Evolutionary conservation across 106 monocot species (phyloP).

Genomic region (Allium sativum): DNA sequence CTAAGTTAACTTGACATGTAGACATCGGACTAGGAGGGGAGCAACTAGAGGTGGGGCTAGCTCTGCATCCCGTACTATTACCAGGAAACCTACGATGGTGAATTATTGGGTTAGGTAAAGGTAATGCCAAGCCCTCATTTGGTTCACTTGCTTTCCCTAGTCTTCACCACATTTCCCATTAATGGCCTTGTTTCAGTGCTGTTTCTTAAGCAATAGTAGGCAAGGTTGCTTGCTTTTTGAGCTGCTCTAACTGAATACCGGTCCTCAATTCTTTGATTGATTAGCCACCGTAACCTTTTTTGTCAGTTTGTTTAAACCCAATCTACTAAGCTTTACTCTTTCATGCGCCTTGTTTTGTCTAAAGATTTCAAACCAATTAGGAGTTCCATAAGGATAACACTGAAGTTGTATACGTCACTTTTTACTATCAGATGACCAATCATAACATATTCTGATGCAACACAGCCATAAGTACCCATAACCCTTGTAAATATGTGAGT

Average conservation of each 20-base stretch:
- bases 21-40: constrained; percentile 15
- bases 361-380: constrained; percentile 61
- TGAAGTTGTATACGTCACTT: constrained; percentile 89
- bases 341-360: constrained; percentile 55
- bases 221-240: constrained; percentile 61
- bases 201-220: constrained; percentile 57
- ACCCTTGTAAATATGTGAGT: not conserved
- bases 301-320: constrained; percentile 71
- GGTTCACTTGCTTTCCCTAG: not conserved
- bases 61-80: constrained; percentile 22
- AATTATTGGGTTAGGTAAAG: not conserved
- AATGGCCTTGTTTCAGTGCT: constrained; percentile 90
- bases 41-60: constrained; percentile 27
- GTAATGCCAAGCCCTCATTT: not conserved
- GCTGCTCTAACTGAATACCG: constrained; percentile 51
- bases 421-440: constrained; percentile 46
- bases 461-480: not conserved
- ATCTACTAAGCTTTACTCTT: constrained; percentile 61
- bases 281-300: constrained; percentile 42
- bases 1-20: constrained; percentile 49
- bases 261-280: constrained; percentile 46
- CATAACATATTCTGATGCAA: not conserved
- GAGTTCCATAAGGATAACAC: constrained; percentile 72
- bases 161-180: constrained; percentile 75
- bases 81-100: constrained; percentile 19